Evolutionary conservation across 495 filamentous ascomycete genomes (phyloP).

Genomic region (Cercophora sp.): DNA sequence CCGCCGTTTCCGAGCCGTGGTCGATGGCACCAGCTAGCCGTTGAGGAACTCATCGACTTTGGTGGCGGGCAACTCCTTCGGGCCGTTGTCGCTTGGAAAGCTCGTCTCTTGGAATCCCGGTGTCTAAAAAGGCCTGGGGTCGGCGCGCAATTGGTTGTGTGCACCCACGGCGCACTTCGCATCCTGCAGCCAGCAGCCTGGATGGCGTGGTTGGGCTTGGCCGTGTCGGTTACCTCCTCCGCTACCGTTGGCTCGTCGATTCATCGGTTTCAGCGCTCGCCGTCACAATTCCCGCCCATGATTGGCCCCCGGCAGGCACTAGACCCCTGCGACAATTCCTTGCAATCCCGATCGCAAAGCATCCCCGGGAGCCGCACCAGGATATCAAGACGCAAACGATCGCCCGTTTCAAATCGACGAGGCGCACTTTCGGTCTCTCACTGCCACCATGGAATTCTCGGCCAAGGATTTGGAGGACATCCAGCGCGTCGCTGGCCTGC

Average conservation of each 20-base stretch:
- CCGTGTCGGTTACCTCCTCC: constrained; percentile 16
- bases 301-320: constrained; percentile 18
- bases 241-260: constrained; percentile 18
- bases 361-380: constrained; percentile 17
- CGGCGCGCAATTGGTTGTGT: constrained; percentile 18
- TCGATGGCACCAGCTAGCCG: no score
- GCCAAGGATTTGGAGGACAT: constrained; percentile 25
- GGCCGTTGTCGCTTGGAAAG: not conserved
- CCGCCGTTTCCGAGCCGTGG: no score
- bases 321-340: constrained; percentile 16
- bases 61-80: not conserved
- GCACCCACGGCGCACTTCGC: constrained; percentile 8
- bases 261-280: constrained; percentile 26
- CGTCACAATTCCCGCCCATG: constrained; percentile 4
- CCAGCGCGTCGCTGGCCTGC: constrained; percentile 26
- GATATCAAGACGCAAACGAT: constrained; percentile 16
- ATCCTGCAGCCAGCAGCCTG: constrained; percentile 10
- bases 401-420: not conserved
- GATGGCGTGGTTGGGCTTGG: constrained; percentile 17
- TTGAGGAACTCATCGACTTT: not conserved
- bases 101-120: no score
- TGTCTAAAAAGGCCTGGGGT: constrained; percentile 7
- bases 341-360: not conserved
- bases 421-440: not conserved
- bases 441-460: constrained; percentile 23